Conservation (phyloP, 495 filamentous ascomycete genomes). For the Glonium stellatum region DNA sequence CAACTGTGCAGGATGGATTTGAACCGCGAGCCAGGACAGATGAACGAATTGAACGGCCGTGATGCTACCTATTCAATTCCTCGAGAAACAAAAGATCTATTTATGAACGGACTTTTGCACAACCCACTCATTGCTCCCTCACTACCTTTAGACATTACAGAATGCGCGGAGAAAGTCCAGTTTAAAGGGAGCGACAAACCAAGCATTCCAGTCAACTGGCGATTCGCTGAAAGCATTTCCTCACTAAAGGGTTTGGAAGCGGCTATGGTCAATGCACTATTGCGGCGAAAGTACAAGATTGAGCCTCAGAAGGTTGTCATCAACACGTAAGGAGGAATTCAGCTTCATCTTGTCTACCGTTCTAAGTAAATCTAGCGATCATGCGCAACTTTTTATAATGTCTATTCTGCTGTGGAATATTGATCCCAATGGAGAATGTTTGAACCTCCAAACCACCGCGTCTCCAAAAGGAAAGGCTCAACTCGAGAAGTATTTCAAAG, state of each 20-base stretch:
- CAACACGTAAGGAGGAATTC: conserved; percentile 26
- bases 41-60: background rate
- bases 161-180: conserved; percentile 22
- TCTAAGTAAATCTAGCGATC: conserved; percentile 23
- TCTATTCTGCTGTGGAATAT: conserved; percentile 27
- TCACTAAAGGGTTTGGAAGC: conserved; percentile 27
- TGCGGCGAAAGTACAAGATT: conserved; percentile 25
- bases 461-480: conserved; percentile 12
- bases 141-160: conserved; percentile 25
- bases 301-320: conserved; percentile 28
- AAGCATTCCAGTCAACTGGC: conserved; percentile 37
- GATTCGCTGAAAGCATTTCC: conserved; percentile 31
- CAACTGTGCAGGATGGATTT: background rate
- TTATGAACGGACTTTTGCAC: conserved; percentile 27
- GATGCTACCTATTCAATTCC: conserved; percentile 28
- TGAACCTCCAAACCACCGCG: conserved; percentile 1
- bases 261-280: conserved; percentile 31
- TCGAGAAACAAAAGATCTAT: conserved; percentile 24
- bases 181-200: conserved; percentile 30
- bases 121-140: conserved; percentile 26
- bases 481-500: conserved; percentile 26
- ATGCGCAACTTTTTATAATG: conserved; percentile 41
- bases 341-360: no score
- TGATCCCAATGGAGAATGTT: conserved; percentile 22
- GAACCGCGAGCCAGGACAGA: conserved; percentile 5